phyloP scores from a whole-genome alignment of 2,329 filamentous ascomycete species.

The Mycocentrospora acerina region DNA sequence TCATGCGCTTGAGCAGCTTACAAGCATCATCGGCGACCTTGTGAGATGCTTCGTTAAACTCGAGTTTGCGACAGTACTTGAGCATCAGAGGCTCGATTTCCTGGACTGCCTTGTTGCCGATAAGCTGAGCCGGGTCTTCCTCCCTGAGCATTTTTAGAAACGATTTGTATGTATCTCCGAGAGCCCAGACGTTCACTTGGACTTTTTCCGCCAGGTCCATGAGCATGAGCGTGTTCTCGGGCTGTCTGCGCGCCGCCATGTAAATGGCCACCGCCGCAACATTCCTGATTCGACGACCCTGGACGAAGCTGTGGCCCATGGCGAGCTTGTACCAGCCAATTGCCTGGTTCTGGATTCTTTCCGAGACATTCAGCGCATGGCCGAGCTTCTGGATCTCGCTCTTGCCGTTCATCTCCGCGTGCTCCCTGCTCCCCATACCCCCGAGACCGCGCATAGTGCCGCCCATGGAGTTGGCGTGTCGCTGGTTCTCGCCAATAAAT shows the following conservation, averaged over 20 bases:
- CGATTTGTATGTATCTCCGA: conserved; percentile 87
- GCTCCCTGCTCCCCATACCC: conserved; percentile 59
- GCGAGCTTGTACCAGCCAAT: conserved; percentile 48
- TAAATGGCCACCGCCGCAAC: conserved; percentile 93
- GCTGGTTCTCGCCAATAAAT: conserved; percentile 83
- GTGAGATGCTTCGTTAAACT: conserved; percentile 80
- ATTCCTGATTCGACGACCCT: conserved; percentile 76
- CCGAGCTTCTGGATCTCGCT: conserved; percentile 43
- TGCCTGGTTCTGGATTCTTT: conserved; percentile 42
- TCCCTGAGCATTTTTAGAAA: conserved; percentile 68
- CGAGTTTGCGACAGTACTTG: conserved; percentile 86
- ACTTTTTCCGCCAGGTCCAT: conserved; percentile 91
- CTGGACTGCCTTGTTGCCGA: conserved; percentile 56
- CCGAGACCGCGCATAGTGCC: conserved; percentile 49
- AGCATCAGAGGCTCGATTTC: conserved; percentile 89
- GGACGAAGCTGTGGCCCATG: conserved; percentile 61
- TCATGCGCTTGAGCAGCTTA: conserved; percentile 88
- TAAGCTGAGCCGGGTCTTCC: conserved; percentile 52
- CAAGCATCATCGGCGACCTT: conserved; percentile 87
- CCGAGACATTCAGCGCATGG: conserved; percentile 41
- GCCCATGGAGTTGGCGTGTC: conserved; percentile 66
- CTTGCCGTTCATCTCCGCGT: conserved; percentile 61
- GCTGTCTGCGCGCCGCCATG: conserved; percentile 77
- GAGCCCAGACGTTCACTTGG: conserved; percentile 85
- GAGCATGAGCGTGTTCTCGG: conserved; percentile 82